Base-by-base conservation (phyloP, 768 basidiomycete species). In the Strobilomyces confusus region DNA sequence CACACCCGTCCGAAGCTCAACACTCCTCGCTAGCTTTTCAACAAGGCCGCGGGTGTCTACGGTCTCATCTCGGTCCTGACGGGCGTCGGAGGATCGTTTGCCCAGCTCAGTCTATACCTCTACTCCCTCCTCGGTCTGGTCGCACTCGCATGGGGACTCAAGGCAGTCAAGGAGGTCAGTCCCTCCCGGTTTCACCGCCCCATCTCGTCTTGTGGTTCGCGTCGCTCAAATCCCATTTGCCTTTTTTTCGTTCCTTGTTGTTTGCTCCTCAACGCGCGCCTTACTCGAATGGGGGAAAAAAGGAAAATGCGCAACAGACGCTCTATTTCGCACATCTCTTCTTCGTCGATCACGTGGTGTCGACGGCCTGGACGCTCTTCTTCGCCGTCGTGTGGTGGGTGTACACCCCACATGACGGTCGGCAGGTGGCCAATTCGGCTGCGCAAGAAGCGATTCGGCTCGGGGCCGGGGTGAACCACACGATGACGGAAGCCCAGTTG, bases 31-130 rank as follows among this genome's bases (percentile, higher is more conserved):
- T 63, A 90, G 89, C 73, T 93, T 49, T 76, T 99, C 59, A 99
- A 99, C 80, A 99, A 99, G 74, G 95, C 95, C 46, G 95, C 97
- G 19, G 95, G 97, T 47, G 82, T 98, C 9, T 99, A 98, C 68
- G 97, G 97, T 51, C 81, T 99, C 52, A 86, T 99, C 54, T 95
- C 94, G 6, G 81, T 94, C 52, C 72, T 94, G 54, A 89, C 88
- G 1, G 95, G 95, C 19, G 87, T 90, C 29, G 92, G 90, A n/a
- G 87, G 89, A n/a, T 85, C 87, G n/a, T 84, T 93, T 60, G 84
- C 88, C 0, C 97, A 99, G 72, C 78, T 98, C 55, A 89, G 85
- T 69, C 79, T 95, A 65, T 98, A 98, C 71, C 77, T 94, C 19
- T 99, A 99, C 75, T 98, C 95, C 11, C 85, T 88, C 51, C 68